phyloP scores from a whole-genome alignment of 345 rosid genomes.

The Eucalyptus melliodora region DNA sequence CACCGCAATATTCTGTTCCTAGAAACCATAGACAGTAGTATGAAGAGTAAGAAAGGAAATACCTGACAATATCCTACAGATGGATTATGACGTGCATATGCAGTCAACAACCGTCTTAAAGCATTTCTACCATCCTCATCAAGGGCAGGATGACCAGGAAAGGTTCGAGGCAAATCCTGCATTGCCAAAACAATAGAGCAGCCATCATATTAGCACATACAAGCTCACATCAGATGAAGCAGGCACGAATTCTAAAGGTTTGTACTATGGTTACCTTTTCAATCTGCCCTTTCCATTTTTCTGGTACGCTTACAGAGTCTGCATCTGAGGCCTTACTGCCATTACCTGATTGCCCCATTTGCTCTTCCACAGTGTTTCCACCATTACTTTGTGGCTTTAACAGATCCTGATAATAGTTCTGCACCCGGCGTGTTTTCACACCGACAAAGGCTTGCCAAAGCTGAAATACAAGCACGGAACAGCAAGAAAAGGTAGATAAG shows the following conservation, averaged over 20 bases:
- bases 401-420: slow-evolving; percentile 70
- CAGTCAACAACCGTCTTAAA: slow-evolving; percentile 93
- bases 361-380: slow-evolving; percentile 24
- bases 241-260: not conserved
- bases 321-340: slow-evolving; percentile 18
- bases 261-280: slow-evolving; percentile 60
- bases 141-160: slow-evolving; percentile 99
- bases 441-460: slow-evolving; percentile 99
- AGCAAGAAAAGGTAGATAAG: not conserved
- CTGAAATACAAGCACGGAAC: slow-evolving; percentile 32
- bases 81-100: slow-evolving; percentile 99
- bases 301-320: slow-evolving; percentile 46
- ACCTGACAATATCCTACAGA: slow-evolving; percentile 99
- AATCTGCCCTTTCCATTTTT: slow-evolving; percentile 99
- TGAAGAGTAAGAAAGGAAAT: not conserved
- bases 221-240: not conserved
- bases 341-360: slow-evolving; percentile 11
- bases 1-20: not conserved
- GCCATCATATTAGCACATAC: not conserved
- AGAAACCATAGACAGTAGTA: not conserved
- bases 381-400: slow-evolving; percentile 47
- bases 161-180: slow-evolving; percentile 99
- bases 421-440: slow-evolving; percentile 73
- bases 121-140: slow-evolving; percentile 98
- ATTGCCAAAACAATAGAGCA: not conserved